Percentiles rank a stretch among this genome's conserved stretches.
Evolutionary conservation across 2,329 filamentous ascomycete species (phyloP).

Genomic region (Aspergillus sp.): DNA sequence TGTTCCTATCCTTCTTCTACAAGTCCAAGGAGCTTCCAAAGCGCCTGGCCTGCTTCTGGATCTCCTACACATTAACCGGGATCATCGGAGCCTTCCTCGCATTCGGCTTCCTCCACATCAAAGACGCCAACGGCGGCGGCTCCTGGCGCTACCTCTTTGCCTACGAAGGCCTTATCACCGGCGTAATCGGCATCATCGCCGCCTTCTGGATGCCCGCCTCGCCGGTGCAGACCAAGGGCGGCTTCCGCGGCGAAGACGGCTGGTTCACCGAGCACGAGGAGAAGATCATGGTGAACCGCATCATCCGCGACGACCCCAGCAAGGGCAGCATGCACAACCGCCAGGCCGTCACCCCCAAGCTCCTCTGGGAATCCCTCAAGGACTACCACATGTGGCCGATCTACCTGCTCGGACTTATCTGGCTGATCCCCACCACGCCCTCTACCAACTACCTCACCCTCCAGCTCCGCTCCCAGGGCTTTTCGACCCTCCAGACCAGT

Average conservation of each 20-base stretch:
- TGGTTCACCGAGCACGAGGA: slow-evolving; percentile 59
- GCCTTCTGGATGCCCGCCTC: slow-evolving; percentile 37
- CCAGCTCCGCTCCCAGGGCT: slow-evolving; percentile 52
- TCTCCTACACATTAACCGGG: slow-evolving; percentile 29
- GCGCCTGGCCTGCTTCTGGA: slow-evolving; percentile 40
- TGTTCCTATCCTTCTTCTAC: slow-evolving; percentile 43
- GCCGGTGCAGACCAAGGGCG: slow-evolving; percentile 60
- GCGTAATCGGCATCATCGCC: slow-evolving; percentile 55
- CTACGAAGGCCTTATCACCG: slow-evolving; percentile 33
- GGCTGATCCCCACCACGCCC: slow-evolving; percentile 53
- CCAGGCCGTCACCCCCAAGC: slow-evolving; percentile 30
- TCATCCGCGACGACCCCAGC: slow-evolving; percentile 45
- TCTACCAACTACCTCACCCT: slow-evolving; percentile 10
- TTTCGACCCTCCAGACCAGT: slow-evolving; percentile 49
- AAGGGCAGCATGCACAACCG: slow-evolving; percentile 40
- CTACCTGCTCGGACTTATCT: slow-evolving; percentile 52
- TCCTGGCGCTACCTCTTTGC: slow-evolving; percentile 47
- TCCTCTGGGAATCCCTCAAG: slow-evolving; percentile 49
- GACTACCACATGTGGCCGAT: slow-evolving; percentile 46
- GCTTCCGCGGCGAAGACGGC: slow-evolving; percentile 58
- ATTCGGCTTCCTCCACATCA: slow-evolving; percentile 39
- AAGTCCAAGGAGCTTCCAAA: slow-evolving; percentile 33
- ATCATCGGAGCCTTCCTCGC: slow-evolving; percentile 35
- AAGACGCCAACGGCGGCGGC: slow-evolving; percentile 37
- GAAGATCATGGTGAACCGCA: slow-evolving; percentile 43